Evolutionary conservation across 2,329 filamentous ascomycete genomes (phyloP).

Genomic region (Elsinoe perseae): DNA sequence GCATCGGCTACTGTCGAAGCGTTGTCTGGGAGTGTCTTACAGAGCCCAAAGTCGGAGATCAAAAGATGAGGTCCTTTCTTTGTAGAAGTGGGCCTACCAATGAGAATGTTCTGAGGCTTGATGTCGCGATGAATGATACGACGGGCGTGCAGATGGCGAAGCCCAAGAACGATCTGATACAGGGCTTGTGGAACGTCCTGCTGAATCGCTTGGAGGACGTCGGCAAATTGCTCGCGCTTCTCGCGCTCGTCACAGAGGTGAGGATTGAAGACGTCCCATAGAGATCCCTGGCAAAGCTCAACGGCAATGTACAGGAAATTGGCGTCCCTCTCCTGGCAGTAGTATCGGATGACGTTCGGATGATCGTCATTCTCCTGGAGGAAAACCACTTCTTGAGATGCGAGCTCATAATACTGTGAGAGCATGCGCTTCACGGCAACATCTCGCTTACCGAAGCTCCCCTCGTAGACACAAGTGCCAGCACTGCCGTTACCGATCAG

Average conservation of each 20-base stretch:
- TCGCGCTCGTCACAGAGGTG: slow-evolving; percentile 56
- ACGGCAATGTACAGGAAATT: slow-evolving; percentile 94
- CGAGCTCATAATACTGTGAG: slow-evolving; percentile 90
- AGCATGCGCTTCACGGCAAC: slow-evolving; percentile 97
- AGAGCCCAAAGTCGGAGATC: slow-evolving; percentile 95
- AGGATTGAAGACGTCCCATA: slow-evolving; percentile 88
- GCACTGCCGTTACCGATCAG: slow-evolving; percentile 75
- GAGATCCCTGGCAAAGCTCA: slow-evolving; percentile 85
- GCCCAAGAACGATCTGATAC: slow-evolving; percentile 81
- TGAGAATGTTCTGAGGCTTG: slow-evolving; percentile 95
- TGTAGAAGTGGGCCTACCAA: slow-evolving; percentile 50
- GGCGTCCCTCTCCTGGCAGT: slow-evolving; percentile 78
- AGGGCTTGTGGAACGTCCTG: slow-evolving; percentile 71
- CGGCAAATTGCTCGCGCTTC: slow-evolving; percentile 31
- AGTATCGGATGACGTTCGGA: slow-evolving; percentile 93
- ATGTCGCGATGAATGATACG: slow-evolving; percentile 95
- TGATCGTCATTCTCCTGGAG: slow-evolving; percentile 92
- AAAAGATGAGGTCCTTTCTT: slow-evolving; percentile 66
- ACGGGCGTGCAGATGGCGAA: slow-evolving; percentile 80
- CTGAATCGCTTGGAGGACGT: slow-evolving; percentile 64
- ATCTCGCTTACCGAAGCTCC: slow-evolving; percentile 84
- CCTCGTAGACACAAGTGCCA: slow-evolving; percentile 91
- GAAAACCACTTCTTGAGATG: slow-evolving; percentile 84
- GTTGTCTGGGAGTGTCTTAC: slow-evolving; percentile 91
- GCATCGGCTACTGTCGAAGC: slow-evolving; percentile 93